Conservation (phyloP, 306 rosid species). For the Cicer yamashitae region DNA sequence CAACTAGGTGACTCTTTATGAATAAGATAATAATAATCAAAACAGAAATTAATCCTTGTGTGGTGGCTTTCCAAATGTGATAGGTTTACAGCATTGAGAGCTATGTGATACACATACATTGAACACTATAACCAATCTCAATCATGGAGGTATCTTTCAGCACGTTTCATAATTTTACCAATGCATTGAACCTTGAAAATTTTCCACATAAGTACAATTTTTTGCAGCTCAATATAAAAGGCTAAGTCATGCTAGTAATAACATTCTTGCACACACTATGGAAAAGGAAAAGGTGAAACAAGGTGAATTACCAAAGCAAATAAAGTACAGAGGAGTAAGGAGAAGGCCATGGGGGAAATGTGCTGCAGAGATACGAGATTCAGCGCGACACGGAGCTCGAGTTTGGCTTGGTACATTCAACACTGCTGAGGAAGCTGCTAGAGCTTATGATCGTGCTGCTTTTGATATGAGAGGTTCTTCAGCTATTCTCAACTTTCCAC, state of each 20-base stretch:
- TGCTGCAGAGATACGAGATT: conserved; percentile 52
- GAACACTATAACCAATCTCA: conserved; percentile 41
- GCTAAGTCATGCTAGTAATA: background rate
- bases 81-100: conserved; percentile 17
- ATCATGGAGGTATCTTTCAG: conserved; percentile 33
- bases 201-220: conserved; percentile 12
- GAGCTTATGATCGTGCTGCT: conserved; percentile 79
- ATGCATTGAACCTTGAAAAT: conserved; percentile 44
- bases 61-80: conserved; percentile 20
- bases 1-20: conserved; percentile 3
- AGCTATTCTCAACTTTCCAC: conserved; percentile 78
- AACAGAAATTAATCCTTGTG: conserved; percentile 18
- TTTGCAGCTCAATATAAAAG: conserved; percentile 39
- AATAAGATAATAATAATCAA: conserved; percentile 30
- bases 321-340: conserved; percentile 49
- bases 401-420: conserved; percentile 78
- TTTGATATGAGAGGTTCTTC: conserved; percentile 65
- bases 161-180: conserved; percentile 21
- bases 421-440: conserved; percentile 69
- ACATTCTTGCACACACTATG: conserved; percentile 12
- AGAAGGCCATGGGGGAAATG: conserved; percentile 57
- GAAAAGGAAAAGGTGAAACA: conserved; percentile 24
- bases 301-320: background rate
- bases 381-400: conserved; percentile 54
- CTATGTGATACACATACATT: conserved; percentile 45